A percentile compares a stretch with the other conserved stretches of the same genome.
phyloP scores from a whole-genome alignment of 805 yeast species.

The Saccharomycopsis capsularis region DNA sequence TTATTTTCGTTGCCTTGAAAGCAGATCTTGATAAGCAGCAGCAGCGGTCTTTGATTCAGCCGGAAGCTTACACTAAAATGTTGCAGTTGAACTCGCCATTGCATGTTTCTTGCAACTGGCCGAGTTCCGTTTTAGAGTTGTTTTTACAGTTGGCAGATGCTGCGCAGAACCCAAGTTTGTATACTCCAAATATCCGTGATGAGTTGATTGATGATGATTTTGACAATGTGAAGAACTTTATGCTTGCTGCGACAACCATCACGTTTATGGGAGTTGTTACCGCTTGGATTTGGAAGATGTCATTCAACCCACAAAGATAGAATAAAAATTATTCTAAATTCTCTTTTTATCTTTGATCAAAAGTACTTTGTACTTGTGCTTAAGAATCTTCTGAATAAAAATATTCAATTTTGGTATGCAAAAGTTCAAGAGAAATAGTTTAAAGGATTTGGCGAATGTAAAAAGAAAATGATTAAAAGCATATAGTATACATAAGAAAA shows the following conservation, averaged over 20 bases:
- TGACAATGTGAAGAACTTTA: constrained; percentile 41
- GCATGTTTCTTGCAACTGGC: constrained; percentile 88
- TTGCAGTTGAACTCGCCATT: constrained; percentile 58
- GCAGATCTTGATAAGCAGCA: constrained; percentile 96
- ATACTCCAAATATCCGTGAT: constrained; percentile 73
- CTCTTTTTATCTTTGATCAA: no score
- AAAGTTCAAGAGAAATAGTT: no score
- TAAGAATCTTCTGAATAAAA: no score
- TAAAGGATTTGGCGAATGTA: no score
- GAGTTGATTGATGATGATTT: constrained; percentile 43
- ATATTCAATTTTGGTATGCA: no score
- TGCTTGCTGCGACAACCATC: constrained; percentile 63
- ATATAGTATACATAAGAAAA: not conserved
- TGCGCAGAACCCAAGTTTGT: constrained; percentile 67
- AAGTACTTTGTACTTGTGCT: no score
- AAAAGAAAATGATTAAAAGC: no score
- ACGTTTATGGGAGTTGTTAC: constrained; percentile 59
- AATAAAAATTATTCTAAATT: no score
- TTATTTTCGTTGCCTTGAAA: constrained; percentile 83
- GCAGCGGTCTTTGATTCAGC: constrained; percentile 78
- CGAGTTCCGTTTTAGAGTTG: constrained; percentile 74
- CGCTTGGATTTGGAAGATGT: constrained; percentile 53
- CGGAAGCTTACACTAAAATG: constrained; percentile 73
- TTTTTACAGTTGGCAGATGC: constrained; percentile 85
- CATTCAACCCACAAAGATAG: constrained; percentile 1